Evolutionary conservation across 1,284 basidiomycete genomes (phyloP).

Genomic region (Porodaedalea pini): DNA sequence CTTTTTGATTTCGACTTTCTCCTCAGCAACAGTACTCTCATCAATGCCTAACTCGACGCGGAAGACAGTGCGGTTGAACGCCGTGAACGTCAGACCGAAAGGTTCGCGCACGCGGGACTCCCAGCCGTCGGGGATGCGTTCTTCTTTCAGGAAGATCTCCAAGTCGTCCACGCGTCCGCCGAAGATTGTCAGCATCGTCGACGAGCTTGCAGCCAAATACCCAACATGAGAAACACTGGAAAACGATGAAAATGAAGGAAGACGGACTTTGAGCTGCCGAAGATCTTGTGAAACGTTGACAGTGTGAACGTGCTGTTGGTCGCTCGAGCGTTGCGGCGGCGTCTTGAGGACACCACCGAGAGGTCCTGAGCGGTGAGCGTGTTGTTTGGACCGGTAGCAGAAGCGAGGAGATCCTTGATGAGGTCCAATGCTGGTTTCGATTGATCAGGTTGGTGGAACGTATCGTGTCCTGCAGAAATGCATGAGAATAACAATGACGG

Average conservation of each 20-base stretch:
- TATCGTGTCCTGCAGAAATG: slow-evolving; percentile 51
- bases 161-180: slow-evolving; percentile 60
- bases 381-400: slow-evolving; percentile 56
- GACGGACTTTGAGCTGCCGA: slow-evolving; percentile 65
- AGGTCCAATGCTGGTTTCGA: slow-evolving; percentile 43
- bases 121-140: slow-evolving; percentile 67
- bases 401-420: slow-evolving; percentile 54
- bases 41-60: slow-evolving; percentile 47
- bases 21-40: too few species aligned
- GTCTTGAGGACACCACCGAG: slow-evolving; percentile 50
- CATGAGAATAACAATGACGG: neutral
- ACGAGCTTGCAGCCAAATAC: slow-evolving; percentile 37
- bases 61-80: slow-evolving; percentile 54
- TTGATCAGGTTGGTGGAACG: slow-evolving; percentile 48
- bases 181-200: slow-evolving; percentile 59
- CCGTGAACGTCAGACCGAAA: slow-evolving; percentile 54
- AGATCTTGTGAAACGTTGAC: slow-evolving; percentile 49
- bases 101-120: slow-evolving; percentile 53
- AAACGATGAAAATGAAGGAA: slow-evolving; percentile 2
- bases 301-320: slow-evolving; percentile 54
- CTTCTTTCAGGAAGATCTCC: slow-evolving; percentile 53
- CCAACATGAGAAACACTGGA: slow-evolving; percentile 20
- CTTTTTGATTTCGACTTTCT: too few species aligned
- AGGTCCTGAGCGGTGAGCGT: slow-evolving; percentile 55
- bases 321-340: slow-evolving; percentile 51